Evolutionary conservation across 768 basidiomycete genomes (phyloP).

Genomic region (Suillus subalutaceus): DNA sequence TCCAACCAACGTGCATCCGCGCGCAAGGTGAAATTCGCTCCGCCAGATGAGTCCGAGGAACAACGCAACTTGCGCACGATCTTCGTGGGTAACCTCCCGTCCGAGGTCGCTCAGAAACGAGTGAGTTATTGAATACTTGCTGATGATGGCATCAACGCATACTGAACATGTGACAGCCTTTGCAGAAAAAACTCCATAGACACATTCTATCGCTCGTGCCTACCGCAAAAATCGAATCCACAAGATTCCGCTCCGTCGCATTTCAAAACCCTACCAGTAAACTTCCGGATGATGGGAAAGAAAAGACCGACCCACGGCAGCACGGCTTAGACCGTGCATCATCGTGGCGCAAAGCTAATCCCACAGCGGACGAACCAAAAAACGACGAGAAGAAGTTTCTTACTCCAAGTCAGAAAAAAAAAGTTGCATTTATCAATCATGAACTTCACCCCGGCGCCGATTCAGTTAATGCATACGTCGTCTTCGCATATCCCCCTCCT

Average conservation of each 20-base stretch:
- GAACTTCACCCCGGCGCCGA: slow-evolving; percentile 83
- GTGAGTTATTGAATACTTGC: slow-evolving; percentile 44
- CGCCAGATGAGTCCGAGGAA: slow-evolving; percentile 70
- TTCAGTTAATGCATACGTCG: slow-evolving; percentile 85
- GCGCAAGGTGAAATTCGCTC: slow-evolving; percentile 51
- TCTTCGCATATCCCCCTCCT: slow-evolving; percentile 75
- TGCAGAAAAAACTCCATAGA: slow-evolving; percentile 73
- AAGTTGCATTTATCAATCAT: slow-evolving; percentile 90
- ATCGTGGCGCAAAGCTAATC: slow-evolving; percentile 54
- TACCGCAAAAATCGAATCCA: slow-evolving; percentile 83
- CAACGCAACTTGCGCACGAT: slow-evolving; percentile 82
- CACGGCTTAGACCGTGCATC: slow-evolving; percentile 64
- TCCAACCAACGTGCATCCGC: slow-evolving; percentile 34
- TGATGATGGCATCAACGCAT: slow-evolving; percentile 11
- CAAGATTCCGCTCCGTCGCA: slow-evolving; percentile 91
- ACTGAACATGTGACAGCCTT: slow-evolving; percentile 48
- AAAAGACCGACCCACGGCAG: slow-evolving; percentile 37
- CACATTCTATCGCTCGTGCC: slow-evolving; percentile 77
- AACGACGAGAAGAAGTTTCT: slow-evolving; percentile 67
- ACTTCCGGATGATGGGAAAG: slow-evolving; percentile 40
- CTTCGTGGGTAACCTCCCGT: slow-evolving; percentile 88
- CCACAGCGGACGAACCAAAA: slow-evolving; percentile 44
- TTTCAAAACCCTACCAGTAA: slow-evolving; percentile 82
- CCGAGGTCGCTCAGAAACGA: slow-evolving; percentile 75
- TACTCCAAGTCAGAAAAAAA: slow-evolving; percentile 86